Base-by-base conservation (phyloP, 1,139 yeast genomes). In the Pichia cactophila region DNA sequence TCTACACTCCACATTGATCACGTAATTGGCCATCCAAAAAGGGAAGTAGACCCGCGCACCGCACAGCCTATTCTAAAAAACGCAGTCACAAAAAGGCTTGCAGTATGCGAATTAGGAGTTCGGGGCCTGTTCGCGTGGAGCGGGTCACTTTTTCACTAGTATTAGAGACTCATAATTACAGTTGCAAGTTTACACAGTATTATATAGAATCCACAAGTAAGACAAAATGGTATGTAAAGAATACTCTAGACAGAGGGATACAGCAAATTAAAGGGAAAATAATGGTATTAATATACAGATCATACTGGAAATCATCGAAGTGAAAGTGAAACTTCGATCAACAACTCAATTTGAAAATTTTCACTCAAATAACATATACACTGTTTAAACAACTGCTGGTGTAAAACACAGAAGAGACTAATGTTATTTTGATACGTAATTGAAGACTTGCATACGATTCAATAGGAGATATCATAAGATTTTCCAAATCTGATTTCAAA, bases 161-260 rank as follows among this genome's bases (percentile, higher is more conserved):
- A 38, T 23, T 12, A 38, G 41, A 20, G 41, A 38, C 8, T 20
- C 9, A 14, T 11, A 12, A 38, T 9, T 23, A 14, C n/a, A 31
- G n/a, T 31, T 31, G 16, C n/a, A 11, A 9, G 7, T 10, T 12
- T 31, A 12, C n/a, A 10, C 7, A 23, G 5, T 20, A 9, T 17
- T 9, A 23, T 12, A 12, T 12, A 12, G 12, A 20, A 38, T 38
- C 41, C 41, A 38, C 41, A 38, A 23, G 28, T 38, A 38, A 48
- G 41, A 48, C 50, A 51, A 44, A 45, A 51, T 51, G 54, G 54
- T 51, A 51, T 46, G 54, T 51, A 46, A n/a, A 20, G 23, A 31
- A 3, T 5, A 31, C 14, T 31, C 14, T 14, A 31, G 12, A 12
- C 16, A 31, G 12, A 12, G 35, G 16, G 16, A 31, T 31, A 31